A percentile compares a stretch with the other conserved stretches of the same genome.
Conservation (phyloP, 2,329 filamentous ascomycete genomes). For the Nigrospora osmanthi region DNA sequence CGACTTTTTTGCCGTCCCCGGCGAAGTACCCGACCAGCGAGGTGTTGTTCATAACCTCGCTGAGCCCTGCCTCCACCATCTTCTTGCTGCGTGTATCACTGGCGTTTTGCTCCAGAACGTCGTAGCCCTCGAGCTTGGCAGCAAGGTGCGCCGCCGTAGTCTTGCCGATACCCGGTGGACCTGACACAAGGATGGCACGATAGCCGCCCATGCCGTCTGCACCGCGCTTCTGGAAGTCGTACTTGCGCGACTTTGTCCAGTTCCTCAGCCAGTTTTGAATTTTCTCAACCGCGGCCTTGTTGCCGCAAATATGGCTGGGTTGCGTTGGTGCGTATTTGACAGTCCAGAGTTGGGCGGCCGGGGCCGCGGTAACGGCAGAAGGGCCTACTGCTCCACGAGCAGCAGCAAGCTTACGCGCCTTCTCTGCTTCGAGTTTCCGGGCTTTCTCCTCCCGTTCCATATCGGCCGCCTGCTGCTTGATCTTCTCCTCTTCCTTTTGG, state of each 20-base stretch:
- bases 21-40: constrained; percentile 89
- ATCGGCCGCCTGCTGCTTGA: constrained; percentile 70
- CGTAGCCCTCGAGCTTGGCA: constrained; percentile 86
- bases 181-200: constrained; percentile 90
- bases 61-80: constrained; percentile 80
- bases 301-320: constrained; percentile 86
- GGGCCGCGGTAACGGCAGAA: constrained; percentile 26
- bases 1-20: constrained; percentile 71
- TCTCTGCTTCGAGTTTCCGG: constrained; percentile 42
- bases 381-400: constrained; percentile 28
- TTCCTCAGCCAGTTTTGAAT: constrained; percentile 80
- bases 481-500: constrained; percentile 74
- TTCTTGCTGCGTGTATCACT: constrained; percentile 96
- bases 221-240: constrained; percentile 74
- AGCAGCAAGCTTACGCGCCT: constrained; percentile 43
- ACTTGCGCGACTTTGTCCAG: constrained; percentile 73
- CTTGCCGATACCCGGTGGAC: constrained; percentile 93
- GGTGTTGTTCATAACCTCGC: constrained; percentile 86
- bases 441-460: constrained; percentile 76
- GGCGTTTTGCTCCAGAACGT: constrained; percentile 90
- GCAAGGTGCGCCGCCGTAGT: constrained; percentile 94
- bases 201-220: constrained; percentile 76
- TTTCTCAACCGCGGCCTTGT: constrained; percentile 83
- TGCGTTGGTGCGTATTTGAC: constrained; percentile 88
- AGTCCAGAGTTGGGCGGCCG: constrained; percentile 73